Percentiles rank a stretch among this genome's conserved stretches.
Conservation (phyloP, 208 protist species). For the Sergeia podlipaevii region DNA sequence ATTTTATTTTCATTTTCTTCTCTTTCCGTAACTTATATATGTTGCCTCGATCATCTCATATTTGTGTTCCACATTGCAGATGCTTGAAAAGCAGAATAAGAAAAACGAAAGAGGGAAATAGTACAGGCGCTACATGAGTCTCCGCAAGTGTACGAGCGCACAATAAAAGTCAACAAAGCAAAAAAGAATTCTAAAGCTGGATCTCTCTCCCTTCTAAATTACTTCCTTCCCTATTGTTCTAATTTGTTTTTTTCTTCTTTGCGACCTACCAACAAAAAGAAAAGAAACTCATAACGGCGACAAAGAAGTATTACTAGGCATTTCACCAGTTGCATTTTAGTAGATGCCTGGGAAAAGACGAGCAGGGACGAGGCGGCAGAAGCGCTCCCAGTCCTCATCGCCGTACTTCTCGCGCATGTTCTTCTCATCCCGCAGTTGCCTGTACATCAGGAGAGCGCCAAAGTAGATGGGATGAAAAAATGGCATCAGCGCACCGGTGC, state of each 20-base stretch:
- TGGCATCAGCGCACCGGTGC: slow-evolving; percentile 62
- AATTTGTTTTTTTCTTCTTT: slow-evolving; percentile 10
- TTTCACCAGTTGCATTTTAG: slow-evolving; percentile 16
- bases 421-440: slow-evolving; percentile 92
- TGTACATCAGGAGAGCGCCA: slow-evolving; percentile 89
- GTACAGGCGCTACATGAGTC: background rate
- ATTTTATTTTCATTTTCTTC: slow-evolving; percentile 6
- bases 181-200: no score
- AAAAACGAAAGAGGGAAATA: background rate
- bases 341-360: slow-evolving; percentile 91
- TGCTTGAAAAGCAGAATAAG: no score
- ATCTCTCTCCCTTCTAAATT: background rate
- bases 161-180: no score
- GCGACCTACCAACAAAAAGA: background rate
- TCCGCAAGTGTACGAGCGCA: no score
- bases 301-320: background rate
- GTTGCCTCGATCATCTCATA: no score
- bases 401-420: slow-evolving; percentile 93
- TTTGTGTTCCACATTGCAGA: no score
- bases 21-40: no score
- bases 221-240: slow-evolving; percentile 4
- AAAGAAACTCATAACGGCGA: no score
- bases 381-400: slow-evolving; percentile 85
- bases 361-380: slow-evolving; percentile 86
- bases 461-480: slow-evolving; percentile 96